A percentile compares a stretch with the other conserved stretches of the same genome.
phyloP scores from a whole-genome alignment of 2,329 filamentous ascomycete species.

The Fusarium hainanense region DNA sequence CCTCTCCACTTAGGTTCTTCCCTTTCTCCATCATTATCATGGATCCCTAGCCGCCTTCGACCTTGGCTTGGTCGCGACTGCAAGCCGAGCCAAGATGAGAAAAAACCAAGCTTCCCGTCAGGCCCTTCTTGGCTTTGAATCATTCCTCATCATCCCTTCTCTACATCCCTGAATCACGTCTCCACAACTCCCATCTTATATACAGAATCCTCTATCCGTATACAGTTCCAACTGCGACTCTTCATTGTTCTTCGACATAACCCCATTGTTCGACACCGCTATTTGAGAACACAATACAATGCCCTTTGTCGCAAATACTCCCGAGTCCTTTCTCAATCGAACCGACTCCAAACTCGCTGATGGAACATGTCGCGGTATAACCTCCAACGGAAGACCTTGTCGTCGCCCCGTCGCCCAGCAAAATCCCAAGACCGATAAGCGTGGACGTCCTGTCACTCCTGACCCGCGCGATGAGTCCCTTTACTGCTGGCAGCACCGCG shows the following conservation, averaged over 20 bases:
- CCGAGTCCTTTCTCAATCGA: slow-evolving; percentile 81
- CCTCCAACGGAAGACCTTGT: slow-evolving; percentile 83
- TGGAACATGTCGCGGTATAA: slow-evolving; percentile 90
- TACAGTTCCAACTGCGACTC: background rate
- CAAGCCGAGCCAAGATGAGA: slow-evolving; percentile 34
- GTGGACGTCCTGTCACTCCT: slow-evolving; percentile 47
- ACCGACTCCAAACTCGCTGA: slow-evolving; percentile 86
- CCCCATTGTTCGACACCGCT: slow-evolving; percentile 13
- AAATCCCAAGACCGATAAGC: slow-evolving; percentile 20
- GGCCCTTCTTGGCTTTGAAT: slow-evolving; percentile 11
- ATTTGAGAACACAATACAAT: slow-evolving; percentile 39
- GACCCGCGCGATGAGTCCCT: slow-evolving; percentile 69
- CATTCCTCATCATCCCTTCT: slow-evolving; percentile 15
- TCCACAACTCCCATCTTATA: background rate
- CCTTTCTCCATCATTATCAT: slow-evolving; percentile 20
- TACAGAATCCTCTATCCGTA: background rate
- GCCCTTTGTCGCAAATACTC: slow-evolving; percentile 68
- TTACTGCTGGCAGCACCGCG: slow-evolving; percentile 96
- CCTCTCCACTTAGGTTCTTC: slow-evolving; percentile 34
- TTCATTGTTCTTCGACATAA: background rate
- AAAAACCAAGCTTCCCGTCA: slow-evolving; percentile 24
- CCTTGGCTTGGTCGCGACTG: slow-evolving; percentile 29
- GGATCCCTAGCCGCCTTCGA: slow-evolving; percentile 5
- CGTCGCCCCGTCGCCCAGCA: slow-evolving; percentile 71
- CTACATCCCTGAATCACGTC: slow-evolving; percentile 25